A percentile compares a stretch with the other conserved stretches of the same genome.
Evolutionary conservation across 768 basidiomycete genomes (phyloP).

Genomic region (Boletus edulis): DNA sequence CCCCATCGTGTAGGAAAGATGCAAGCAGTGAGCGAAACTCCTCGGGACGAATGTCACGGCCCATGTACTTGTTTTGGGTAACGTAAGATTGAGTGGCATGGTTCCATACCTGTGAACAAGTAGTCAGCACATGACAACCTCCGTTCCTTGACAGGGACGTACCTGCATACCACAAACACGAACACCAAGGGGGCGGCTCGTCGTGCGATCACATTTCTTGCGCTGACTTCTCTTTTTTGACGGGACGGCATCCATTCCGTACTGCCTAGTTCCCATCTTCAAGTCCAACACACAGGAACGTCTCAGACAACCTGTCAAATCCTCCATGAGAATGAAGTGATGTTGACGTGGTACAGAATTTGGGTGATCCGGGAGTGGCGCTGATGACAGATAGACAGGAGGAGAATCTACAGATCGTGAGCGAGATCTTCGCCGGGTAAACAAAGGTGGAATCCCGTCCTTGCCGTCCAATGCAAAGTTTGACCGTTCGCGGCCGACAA

Average conservation of each 20-base stretch:
- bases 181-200: slow-evolving; percentile 86
- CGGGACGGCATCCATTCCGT: slow-evolving; percentile 90
- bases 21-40: slow-evolving; percentile 82
- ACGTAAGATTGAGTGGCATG: slow-evolving; percentile 76
- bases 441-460: slow-evolving; percentile 22
- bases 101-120: slow-evolving; percentile 81
- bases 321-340: slow-evolving; percentile 99
- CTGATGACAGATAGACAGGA: slow-evolving; percentile 24
- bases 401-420: slow-evolving; percentile 37
- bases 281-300: slow-evolving; percentile 94
- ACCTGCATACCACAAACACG: slow-evolving; percentile 99
- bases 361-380: slow-evolving; percentile 28
- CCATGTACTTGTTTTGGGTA: slow-evolving; percentile 95
- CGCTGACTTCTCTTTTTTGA: slow-evolving; percentile 97
- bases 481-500: slow-evolving; percentile 17
- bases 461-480: slow-evolving; percentile 18
- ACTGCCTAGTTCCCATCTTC: slow-evolving; percentile 99
- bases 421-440: slow-evolving; percentile 41
- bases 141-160: slow-evolving; percentile 29
- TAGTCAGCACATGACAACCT: slow-evolving; percentile 4
- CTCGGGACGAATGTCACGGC: slow-evolving; percentile 82
- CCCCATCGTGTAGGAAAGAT: slow-evolving; percentile 84
- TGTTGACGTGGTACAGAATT: slow-evolving; percentile 78
- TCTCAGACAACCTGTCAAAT: slow-evolving; percentile 89
- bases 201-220: slow-evolving; percentile 97